Evolutionary conservation across 2,329 filamentous ascomycete species (phyloP), one percentile per base, ranked within the genome.

Genomic region (Colletotrichum cordylinicola): DNA sequence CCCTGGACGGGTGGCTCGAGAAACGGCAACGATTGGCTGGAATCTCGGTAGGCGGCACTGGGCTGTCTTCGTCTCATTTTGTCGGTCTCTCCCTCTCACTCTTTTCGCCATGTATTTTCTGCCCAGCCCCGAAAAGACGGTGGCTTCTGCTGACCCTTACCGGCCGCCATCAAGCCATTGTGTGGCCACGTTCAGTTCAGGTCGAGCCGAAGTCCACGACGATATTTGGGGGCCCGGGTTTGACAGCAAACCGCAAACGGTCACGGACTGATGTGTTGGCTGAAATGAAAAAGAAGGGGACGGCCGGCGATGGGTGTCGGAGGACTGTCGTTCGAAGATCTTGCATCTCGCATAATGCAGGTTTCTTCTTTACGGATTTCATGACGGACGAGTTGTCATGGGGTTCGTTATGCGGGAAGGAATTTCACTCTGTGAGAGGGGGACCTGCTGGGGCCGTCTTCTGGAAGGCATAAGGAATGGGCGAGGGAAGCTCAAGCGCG

Each of bases 21-120:
- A 67, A 48, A 66, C 37, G 33, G 24, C 60, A 48, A 74, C 21
- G 74, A 76, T 76, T 76, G 71, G 74, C 60, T 61, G 9, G 39
- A 65, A 33, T 18, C 21, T 70, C 74, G 71, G 74, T 64, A 76
- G 35, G 60, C 61, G 70, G 70, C 74, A 67, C 65, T 58, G 58
- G 18, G 48, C 33, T 65, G 48, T 70, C 70, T 75, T 73, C 64
- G 73, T 72, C 73, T 72, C 62, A 75, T 68, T 75, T 75, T 35
- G 67, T 43, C 48, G 39, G 61, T 67, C 61, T 37, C 33, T 67
- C 24, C 43, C 16, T 15, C 37, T 58, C 39, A 18, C 16, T 35
- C 35, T 43, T 35, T 35, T 15, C 39, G 37, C 18, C 15, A n/a
- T 39, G 43, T 52, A 21, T 67, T 29, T 65, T 74, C 67, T 60